phyloP scores from a whole-genome alignment of 805 yeast species.

The Spathaspora arborariae region DNA sequence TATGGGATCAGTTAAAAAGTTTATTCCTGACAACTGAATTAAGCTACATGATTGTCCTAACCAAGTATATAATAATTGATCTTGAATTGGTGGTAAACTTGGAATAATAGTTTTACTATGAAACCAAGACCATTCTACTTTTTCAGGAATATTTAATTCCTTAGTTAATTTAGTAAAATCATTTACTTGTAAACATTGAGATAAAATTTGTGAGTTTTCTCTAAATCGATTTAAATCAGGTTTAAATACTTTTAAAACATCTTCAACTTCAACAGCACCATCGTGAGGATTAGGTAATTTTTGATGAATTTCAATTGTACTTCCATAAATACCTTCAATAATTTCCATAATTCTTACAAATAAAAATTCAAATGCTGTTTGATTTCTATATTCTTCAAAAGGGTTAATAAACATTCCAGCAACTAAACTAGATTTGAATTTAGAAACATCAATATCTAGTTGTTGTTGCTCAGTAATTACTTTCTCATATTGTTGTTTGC shows the following conservation, averaged over 20 bases:
- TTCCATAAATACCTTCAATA: constrained; percentile 50
- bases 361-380: constrained; percentile 82
- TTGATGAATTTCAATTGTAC: constrained; percentile 32
- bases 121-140: neutral
- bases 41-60: constrained; percentile 87
- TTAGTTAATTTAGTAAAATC: constrained; percentile 15
- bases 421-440: constrained; percentile 39
- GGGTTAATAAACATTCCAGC: constrained; percentile 88
- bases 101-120: neutral
- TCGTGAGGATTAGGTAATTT: constrained; percentile 33
- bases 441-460: constrained; percentile 14
- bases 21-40: constrained; percentile 67
- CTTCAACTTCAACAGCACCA: constrained; percentile 53
- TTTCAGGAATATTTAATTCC: neutral
- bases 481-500: constrained; percentile 30
- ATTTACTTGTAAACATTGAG: constrained; percentile 19
- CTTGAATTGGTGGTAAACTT: constrained; percentile 29
- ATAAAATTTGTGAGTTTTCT: constrained; percentile 28
- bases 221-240: constrained; percentile 53
- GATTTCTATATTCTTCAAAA: constrained; percentile 84
- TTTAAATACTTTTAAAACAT: constrained; percentile 52
- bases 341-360: constrained; percentile 69
- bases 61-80: constrained; percentile 77
- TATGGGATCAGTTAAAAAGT: constrained; percentile 82
- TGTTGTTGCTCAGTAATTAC: constrained; percentile 2